Conservation (phyloP, 352 stramenopile genomes). For the Phytophthora cajani region DNA sequence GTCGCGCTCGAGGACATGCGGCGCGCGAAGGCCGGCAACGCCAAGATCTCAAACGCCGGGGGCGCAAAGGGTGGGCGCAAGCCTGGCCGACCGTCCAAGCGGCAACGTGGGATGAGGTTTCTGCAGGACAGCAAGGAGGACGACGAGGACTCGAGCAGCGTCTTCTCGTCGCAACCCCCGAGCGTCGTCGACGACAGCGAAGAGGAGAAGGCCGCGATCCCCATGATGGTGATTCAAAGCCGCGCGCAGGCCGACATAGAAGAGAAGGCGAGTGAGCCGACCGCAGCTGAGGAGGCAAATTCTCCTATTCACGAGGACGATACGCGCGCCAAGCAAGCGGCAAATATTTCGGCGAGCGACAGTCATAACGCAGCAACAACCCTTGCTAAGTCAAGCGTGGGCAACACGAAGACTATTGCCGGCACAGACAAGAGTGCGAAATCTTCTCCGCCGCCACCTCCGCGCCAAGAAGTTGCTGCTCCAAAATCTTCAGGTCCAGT, state of each 20-base stretch:
- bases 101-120: conserved; percentile 6
- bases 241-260: not conserved
- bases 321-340: not conserved
- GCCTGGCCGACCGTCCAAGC: conserved; percentile 17
- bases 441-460: not conserved
- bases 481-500: not conserved
- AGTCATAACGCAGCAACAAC: not conserved
- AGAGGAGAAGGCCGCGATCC: conserved; percentile 33
- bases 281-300: not conserved
- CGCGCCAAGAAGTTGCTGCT: not conserved
- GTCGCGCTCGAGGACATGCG: conserved; percentile 38
- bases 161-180: conserved; percentile 21
- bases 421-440: not conserved
- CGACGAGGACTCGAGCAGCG: conserved; percentile 22
- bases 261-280: conserved; percentile 1
- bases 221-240: conserved; percentile 17
- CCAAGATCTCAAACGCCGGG: conserved; percentile 11
- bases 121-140: conserved; percentile 19
- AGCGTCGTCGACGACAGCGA: conserved; percentile 32
- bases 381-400: conserved; percentile 2
- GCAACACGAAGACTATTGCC: not conserved
- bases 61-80: conserved; percentile 6
- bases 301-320: not conserved
- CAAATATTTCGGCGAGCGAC: not conserved
- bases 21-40: conserved; percentile 18